Evolutionary conservation across 257 asterid species (phyloP).

Genomic region (Solanum pimpinellifolium): DNA sequence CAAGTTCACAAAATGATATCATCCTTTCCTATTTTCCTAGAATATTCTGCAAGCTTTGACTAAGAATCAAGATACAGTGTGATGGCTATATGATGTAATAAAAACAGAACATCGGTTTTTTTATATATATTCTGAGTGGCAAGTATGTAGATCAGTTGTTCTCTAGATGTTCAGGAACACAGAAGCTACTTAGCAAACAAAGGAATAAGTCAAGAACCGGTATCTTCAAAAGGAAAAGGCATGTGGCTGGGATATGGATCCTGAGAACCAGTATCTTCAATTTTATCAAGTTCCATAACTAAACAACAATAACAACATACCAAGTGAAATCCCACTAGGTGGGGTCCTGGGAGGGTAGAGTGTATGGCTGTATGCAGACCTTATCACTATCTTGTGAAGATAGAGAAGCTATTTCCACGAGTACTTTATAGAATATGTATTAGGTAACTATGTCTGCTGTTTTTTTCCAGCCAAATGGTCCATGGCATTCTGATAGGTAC

Average conservation of each 20-base stretch:
- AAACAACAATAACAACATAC: no score
- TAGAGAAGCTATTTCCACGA: not conserved
- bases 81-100: not conserved
- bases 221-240: not conserved
- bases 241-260: not conserved
- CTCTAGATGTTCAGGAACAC: not conserved
- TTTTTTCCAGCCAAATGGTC: not conserved
- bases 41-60: not conserved
- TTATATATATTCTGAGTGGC: not conserved
- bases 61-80: not conserved
- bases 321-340: no score
- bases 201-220: not conserved
- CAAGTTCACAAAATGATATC: not conserved
- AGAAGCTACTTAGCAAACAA: not conserved
- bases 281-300: not conserved
- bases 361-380: no score
- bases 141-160: not conserved
- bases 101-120: not conserved
- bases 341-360: no score
- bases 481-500: not conserved
- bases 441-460: not conserved
- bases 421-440: not conserved
- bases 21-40: not conserved
- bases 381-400: no score
- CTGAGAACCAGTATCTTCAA: not conserved